A percentile compares a stretch with the other conserved stretches of the same genome.
Conservation (phyloP, 495 filamentous ascomycete genomes). For the Cercophora newfieldiana region DNA sequence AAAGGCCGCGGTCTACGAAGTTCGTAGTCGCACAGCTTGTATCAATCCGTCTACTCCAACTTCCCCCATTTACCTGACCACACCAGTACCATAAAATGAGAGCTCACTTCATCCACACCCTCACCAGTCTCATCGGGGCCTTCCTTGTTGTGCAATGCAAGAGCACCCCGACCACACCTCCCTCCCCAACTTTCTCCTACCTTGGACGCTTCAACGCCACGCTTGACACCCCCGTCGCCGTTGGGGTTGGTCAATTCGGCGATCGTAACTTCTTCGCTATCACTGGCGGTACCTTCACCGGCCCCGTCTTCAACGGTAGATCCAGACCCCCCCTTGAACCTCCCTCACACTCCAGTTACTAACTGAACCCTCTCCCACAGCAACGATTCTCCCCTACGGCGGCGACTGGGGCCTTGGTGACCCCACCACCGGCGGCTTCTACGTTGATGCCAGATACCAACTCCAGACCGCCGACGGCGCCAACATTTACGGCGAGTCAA, state of each 20-base stretch:
- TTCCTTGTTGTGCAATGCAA: too few species aligned
- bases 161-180: not conserved
- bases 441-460: constrained; percentile 14
- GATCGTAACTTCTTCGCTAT: constrained; percentile 12
- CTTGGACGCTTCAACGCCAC: not conserved
- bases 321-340: not conserved
- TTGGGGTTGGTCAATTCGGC: constrained; percentile 17
- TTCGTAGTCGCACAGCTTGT: too few species aligned
- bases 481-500: constrained; percentile 12
- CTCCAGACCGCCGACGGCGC: constrained; percentile 17
- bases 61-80: too few species aligned
- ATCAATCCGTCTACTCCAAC: too few species aligned
- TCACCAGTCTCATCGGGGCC: too few species aligned
- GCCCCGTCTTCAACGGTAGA: constrained; percentile 14
- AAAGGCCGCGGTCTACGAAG: too few species aligned
- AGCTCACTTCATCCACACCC: too few species aligned
- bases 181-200: not conserved
- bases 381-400: constrained; percentile 8
- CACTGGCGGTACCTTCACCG: constrained; percentile 19
- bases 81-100: too few species aligned
- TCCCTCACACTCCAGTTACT: not conserved
- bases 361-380: not conserved
- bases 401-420: constrained; percentile 19
- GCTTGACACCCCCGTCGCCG: constrained; percentile 3
- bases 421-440: constrained; percentile 1